A percentile compares a stretch with the other conserved stretches of the same genome.
Evolutionary conservation across 257 asterid species (phyloP).

Genomic region (Agastache rugosa): DNA sequence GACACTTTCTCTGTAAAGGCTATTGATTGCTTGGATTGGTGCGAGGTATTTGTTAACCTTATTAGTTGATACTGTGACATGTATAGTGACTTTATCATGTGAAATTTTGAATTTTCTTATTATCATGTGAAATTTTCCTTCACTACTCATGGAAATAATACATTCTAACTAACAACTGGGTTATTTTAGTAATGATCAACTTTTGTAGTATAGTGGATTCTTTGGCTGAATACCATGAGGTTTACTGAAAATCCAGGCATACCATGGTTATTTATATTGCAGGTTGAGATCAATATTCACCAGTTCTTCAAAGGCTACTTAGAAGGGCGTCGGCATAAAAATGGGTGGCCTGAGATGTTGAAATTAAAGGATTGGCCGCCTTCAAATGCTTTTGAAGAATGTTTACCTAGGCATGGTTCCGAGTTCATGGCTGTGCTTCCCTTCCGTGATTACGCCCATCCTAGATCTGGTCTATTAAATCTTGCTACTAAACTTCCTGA

Average conservation of each 20-base stretch:
- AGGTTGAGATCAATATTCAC: conserved; percentile 73
- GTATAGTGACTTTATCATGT: neutral
- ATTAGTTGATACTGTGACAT: conserved; percentile 11
- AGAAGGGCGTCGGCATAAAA: conserved; percentile 64
- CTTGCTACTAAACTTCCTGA: conserved; percentile 83
- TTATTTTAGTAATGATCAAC: neutral
- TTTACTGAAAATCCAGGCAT: neutral
- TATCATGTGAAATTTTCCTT: neutral
- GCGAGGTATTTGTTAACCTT: conserved; percentile 59
- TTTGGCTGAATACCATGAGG: neutral
- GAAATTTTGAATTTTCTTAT: no score
- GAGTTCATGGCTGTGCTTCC: conserved; percentile 84
- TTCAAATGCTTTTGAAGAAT: conserved; percentile 67
- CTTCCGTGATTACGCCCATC: conserved; percentile 76
- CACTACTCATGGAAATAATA: neutral
- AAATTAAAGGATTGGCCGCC: conserved; percentile 97
- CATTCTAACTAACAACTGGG: neutral
- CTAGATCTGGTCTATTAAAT: conserved; percentile 65
- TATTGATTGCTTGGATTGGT: conserved; percentile 85
- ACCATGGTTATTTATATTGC: conserved; percentile 31
- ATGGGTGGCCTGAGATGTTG: conserved; percentile 82
- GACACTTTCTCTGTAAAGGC: conserved; percentile 65
- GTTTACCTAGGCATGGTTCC: conserved; percentile 80
- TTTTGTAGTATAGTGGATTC: neutral
- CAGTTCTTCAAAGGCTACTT: conserved; percentile 83